Base-by-base conservation (phyloP, 768 basidiomycete genomes). In the Sistotremastrum suecicum region DNA sequence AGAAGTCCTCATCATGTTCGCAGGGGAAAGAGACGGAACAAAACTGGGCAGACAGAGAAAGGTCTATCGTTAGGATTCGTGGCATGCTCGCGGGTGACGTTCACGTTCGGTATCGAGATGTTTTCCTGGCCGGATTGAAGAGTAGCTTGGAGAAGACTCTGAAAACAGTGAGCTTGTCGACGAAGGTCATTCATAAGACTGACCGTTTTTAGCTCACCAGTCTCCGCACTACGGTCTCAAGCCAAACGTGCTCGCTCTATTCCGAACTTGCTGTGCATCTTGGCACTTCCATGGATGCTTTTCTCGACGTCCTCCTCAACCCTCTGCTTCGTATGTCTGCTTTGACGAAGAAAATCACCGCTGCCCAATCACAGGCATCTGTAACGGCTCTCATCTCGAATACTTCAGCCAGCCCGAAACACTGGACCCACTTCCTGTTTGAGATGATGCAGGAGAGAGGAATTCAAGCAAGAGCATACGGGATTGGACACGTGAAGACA, bases 11-110 rank as follows among this genome's bases (percentile, higher is more conserved):
- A 44, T 10, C 43, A 39, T 39, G 43, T 40, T 40, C 46, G 3
- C 50, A 90, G 83, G 95, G 94, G n/a, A 94, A 77, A 64, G 94
- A 99, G 65, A 84, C 85, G 1, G 94, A 99, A 58, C 87, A 92
- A 51, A 99, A 99, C 54, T 99, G 94, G 94, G 70, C 75, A 38
- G 66, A 70, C 31, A 74, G 94, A 48, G 94, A 99, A 50, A 73
- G 72, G 52, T 71, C 83, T 7, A 70, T 92, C 50, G 68, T 75
- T 38, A 72, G 78, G 11, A 82, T 97, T 5, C 75, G 91, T 39
- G 86, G 91, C 11, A 89, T 95, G 85, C 63, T 97, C 46, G 83
- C 80, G 57, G 89, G 89, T 30, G 86, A 85, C 36, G 83, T 83
- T 3, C 79, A 86, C 58, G 59, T 67, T 33, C 75, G 83, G 46